These are phyloP conservation scores for Arabidopsis arenosa DNA, from an alignment of 345 rosid genomes.

Conservation along the genomic window DNA sequence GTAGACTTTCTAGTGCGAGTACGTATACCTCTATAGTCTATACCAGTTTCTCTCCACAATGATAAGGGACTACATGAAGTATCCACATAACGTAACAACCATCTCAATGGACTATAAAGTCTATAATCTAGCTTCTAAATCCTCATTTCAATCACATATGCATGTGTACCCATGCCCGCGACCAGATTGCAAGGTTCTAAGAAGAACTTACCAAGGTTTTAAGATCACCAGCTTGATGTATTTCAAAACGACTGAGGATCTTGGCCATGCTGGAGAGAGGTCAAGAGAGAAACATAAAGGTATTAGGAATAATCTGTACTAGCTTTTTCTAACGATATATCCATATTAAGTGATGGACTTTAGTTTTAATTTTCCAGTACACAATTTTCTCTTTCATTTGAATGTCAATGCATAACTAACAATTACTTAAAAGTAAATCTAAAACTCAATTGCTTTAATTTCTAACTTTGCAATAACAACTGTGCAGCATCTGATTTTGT, in stretches of 20 bases:
- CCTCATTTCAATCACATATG: neutral
- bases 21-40: neutral
- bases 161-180: neutral
- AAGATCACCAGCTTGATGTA: constrained; percentile 23
- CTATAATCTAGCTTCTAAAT: neutral
- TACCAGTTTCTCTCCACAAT: neutral
- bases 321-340: neutral
- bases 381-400: neutral
- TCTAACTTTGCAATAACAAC: neutral
- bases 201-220: constrained; percentile 25
- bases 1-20: neutral
- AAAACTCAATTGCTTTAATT: neutral
- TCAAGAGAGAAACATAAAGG: constrained; percentile 1
- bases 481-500: neutral
- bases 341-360: constrained; percentile 1
- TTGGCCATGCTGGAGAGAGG: constrained; percentile 33
- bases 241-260: constrained; percentile 14
- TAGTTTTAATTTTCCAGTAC: neutral
- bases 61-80: neutral
- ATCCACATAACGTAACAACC: neutral
- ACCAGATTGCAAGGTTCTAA: neutral
- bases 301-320: neutral
- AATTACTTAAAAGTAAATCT: too few relatives aligned
- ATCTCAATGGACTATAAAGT: neutral
- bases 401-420: neutral